phyloP scores from a whole-genome alignment of 495 filamentous ascomycete genomes.

The Aspergillus diversus region DNA sequence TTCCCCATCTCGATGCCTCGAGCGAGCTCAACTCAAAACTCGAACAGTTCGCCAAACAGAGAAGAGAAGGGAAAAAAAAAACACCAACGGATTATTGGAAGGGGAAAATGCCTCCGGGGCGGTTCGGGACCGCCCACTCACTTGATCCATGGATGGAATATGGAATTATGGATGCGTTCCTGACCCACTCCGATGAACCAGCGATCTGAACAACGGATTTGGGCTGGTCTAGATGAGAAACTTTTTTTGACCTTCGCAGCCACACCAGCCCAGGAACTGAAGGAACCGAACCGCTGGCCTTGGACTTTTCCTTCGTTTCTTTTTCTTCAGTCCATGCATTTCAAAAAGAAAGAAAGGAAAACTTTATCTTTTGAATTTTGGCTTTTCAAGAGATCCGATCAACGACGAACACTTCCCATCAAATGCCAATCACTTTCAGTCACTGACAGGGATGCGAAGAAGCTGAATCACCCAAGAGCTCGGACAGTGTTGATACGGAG shows the following conservation, averaged over 20 bases:
- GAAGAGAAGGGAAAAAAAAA: not conserved
- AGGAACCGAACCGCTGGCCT: not conserved
- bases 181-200: slow-evolving; percentile 13
- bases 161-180: slow-evolving; percentile 10
- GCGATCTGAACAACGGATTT: slow-evolving; percentile 1
- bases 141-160: not conserved
- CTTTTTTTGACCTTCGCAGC: not conserved
- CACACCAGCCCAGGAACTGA: not conserved
- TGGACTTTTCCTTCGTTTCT: not conserved
- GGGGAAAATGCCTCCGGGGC: not conserved
- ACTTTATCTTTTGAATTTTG: not conserved
- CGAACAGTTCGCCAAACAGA: not conserved
- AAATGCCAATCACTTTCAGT: no score
- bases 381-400: no score
- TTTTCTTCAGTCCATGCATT: not conserved
- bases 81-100: not conserved
- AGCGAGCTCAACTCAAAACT: no score
- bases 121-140: not conserved
- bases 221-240: not conserved
- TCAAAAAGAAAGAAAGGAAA: no score
- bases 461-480: no score
- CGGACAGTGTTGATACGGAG: no score
- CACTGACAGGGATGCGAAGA: no score
- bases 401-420: no score
- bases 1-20: not conserved